These are phyloP conservation scores for Colletotrichum spaethianum DNA, from an alignment of 2,329 filamentous ascomycete genomes.

Conservation along the genomic window DNA sequence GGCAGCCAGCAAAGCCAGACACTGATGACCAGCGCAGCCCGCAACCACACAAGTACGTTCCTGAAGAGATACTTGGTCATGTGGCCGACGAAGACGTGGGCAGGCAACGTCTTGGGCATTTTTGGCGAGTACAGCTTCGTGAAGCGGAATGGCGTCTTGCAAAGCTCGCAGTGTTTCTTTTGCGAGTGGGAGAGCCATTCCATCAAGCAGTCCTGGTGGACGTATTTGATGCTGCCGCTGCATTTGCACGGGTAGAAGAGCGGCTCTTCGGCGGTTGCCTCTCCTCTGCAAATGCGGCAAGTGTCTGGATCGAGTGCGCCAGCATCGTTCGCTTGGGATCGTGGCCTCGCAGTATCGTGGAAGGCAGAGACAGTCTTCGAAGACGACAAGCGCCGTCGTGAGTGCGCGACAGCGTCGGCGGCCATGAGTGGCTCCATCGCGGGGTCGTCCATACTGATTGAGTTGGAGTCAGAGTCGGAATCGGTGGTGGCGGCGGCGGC, in stretches of 20 bases:
- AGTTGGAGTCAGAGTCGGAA: conserved; percentile 17
- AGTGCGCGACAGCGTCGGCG: conserved; percentile 48
- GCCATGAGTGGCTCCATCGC: conserved; percentile 45
- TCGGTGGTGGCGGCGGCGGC: neutral
- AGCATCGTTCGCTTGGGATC: conserved; percentile 34
- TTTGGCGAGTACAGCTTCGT: conserved; percentile 96
- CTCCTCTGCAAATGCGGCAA: conserved; percentile 97
- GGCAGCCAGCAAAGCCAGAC: conserved; percentile 94
- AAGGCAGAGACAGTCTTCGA: conserved; percentile 12
- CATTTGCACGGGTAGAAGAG: conserved; percentile 99
- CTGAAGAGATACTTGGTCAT: conserved; percentile 80
- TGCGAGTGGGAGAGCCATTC: conserved; percentile 99
- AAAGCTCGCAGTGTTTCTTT: conserved; percentile 99
- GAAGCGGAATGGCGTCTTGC: conserved; percentile 98
- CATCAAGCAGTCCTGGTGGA: conserved; percentile 98
- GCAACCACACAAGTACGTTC: conserved; percentile 82
- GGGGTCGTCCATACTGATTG: conserved; percentile 45
- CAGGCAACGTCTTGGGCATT: conserved; percentile 89
- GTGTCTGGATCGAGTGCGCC: conserved; percentile 75
- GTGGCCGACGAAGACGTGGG: conserved; percentile 84
- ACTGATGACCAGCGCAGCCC: conserved; percentile 82
- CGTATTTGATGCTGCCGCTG: conserved; percentile 98
- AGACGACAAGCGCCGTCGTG: conserved; percentile 45
- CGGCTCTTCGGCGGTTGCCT: conserved; percentile 85
- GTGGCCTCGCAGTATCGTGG: conserved; percentile 23